These are phyloP conservation scores for Chlorella sorokiniana DNA, from an alignment of 139 green algal species.

Conservation along the genomic window DNA sequence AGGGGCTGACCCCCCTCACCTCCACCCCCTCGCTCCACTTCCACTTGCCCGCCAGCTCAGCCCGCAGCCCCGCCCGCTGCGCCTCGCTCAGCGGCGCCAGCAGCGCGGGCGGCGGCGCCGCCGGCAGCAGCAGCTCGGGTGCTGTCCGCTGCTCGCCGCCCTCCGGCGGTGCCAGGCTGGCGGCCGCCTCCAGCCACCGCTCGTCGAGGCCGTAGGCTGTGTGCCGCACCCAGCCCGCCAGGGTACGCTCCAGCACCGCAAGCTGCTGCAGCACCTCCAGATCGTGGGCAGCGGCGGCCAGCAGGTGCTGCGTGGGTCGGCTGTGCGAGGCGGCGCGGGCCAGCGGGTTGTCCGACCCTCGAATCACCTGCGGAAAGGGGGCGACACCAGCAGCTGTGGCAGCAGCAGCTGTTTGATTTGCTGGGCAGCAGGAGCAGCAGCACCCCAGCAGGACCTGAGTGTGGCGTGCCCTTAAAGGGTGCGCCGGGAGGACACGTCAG, in stretches of 20 bases:
- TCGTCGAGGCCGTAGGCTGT: not conserved
- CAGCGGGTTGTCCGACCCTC: conserved; percentile 25
- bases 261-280: conserved; percentile 37
- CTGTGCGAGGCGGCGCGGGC: conserved; percentile 12
- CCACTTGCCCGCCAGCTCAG: conserved; percentile 4
- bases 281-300: conserved; percentile 9
- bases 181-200: conserved; percentile 26
- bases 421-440: not conserved
- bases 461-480: no score
- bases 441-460: no score
- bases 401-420: not conserved
- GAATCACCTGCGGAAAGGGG: conserved; percentile 4
- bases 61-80: conserved; percentile 14
- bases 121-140: conserved; percentile 6
- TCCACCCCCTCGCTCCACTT: conserved; percentile 16
- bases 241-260: conserved; percentile 18
- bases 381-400: not conserved
- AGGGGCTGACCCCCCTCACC: not conserved
- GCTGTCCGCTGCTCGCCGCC: not conserved
- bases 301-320: conserved; percentile 15
- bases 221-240: conserved; percentile 30
- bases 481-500: no score
- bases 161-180: not conserved
- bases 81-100: conserved; percentile 19
- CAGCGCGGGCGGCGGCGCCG: not conserved